A percentile compares a stretch with the other conserved stretches of the same genome.
phyloP scores from a whole-genome alignment of 179 eudicot species.

The Actinidia arguta region DNA sequence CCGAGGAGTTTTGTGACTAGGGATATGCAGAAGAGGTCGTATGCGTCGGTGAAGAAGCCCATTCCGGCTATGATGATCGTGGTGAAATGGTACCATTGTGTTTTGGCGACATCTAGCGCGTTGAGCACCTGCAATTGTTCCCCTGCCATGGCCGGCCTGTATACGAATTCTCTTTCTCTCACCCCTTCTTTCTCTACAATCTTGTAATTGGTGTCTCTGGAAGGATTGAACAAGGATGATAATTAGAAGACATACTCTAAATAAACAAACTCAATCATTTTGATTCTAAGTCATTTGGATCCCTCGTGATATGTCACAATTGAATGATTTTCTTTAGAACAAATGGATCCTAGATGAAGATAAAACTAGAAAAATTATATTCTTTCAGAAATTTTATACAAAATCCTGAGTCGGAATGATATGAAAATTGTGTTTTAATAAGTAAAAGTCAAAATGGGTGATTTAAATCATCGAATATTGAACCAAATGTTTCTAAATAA shows the following conservation, averaged over 20 bases:
- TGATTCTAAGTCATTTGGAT: background rate
- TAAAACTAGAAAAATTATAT: too few species aligned
- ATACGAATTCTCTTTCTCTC: background rate
- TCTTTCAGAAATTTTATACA: background rate
- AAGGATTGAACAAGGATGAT: background rate
- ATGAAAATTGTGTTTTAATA: background rate
- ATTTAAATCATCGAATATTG: background rate
- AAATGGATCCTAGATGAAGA: background rate
- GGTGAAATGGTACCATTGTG: constrained; percentile 75
- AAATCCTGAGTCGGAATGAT: background rate
- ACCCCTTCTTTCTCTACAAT: background rate
- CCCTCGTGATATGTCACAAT: background rate
- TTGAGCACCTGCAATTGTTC: constrained; percentile 60
- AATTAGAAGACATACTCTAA: background rate
- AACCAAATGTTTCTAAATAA: background rate
- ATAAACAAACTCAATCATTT: background rate
- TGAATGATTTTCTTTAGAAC: background rate
- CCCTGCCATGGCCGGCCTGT: constrained; percentile 36
- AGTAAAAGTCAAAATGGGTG: background rate
- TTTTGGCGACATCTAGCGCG: constrained; percentile 66
- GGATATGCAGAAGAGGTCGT: constrained; percentile 64
- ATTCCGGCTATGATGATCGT: constrained; percentile 72
- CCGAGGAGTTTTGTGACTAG: constrained; percentile 60
- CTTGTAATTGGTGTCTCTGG: background rate
- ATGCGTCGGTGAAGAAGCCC: constrained; percentile 76